phyloP scores from a whole-genome alignment of 176 grass and related monocot species.

The Poa annua region DNA sequence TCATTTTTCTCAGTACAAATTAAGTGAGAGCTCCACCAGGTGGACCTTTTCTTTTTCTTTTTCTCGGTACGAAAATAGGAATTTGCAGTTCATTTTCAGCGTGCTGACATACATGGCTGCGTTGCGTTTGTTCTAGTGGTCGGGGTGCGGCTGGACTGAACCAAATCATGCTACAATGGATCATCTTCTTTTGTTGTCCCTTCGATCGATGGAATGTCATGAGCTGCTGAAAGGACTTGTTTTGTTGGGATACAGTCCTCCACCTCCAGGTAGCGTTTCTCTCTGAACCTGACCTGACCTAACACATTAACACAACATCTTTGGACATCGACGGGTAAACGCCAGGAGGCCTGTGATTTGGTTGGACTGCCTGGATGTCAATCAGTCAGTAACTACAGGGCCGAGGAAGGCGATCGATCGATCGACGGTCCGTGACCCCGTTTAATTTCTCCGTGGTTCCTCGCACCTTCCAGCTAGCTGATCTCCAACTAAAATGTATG shows the following conservation, averaged over 20 bases:
- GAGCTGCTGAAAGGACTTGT: neutral
- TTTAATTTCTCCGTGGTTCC: constrained; percentile 20
- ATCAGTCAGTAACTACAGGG: constrained; percentile 7
- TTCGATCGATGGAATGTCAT: neutral
- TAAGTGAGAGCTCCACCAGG: neutral
- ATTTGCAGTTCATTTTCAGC: neutral
- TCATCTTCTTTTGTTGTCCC: neutral
- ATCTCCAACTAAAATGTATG: no score
- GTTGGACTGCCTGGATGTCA: constrained; percentile 15
- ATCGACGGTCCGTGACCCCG: no score
- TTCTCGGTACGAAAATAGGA: neutral
- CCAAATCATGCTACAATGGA: neutral
- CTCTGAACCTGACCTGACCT: neutral
- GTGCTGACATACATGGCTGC: no score
- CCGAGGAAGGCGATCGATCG: neutral
- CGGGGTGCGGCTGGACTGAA: neutral
- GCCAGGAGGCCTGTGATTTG: neutral
- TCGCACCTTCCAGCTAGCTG: constrained; percentile 12
- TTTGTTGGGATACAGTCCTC: neutral
- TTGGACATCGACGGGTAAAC: neutral
- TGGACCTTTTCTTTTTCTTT: neutral
- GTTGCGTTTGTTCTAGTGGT: constrained; percentile 9
- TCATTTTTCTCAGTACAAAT: neutral
- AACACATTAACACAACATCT: neutral
- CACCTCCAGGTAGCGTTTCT: constrained; percentile 6